These are phyloP conservation scores for Apophysomyces trapeziformis DNA, from an alignment of 371 early-diverging fungal species.

Conservation along the genomic window DNA sequence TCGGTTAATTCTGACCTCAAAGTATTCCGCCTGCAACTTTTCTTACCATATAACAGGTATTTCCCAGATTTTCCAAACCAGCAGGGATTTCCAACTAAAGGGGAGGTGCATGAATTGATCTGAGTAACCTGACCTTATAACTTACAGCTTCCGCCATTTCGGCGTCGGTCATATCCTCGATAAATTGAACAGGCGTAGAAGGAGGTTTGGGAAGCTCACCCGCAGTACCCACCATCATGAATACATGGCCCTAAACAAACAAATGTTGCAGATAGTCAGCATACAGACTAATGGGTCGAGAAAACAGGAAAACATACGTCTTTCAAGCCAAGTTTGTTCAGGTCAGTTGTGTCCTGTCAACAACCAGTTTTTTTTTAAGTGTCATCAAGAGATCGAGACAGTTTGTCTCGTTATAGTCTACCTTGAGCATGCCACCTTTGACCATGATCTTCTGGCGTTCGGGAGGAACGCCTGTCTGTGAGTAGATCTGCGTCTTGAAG, in stretches of 20 bases:
- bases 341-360: conserved; percentile 75
- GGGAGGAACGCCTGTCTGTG: conserved; percentile 92
- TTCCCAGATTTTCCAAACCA: conserved; percentile 93
- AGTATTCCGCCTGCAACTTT: background rate
- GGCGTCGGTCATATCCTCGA: conserved; percentile 92
- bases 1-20: background rate
- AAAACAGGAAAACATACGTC: conserved; percentile 44
- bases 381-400: too few species aligned
- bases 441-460: conserved; percentile 93
- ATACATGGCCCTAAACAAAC: conserved; percentile 56
- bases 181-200: conserved; percentile 69
- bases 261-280: background rate
- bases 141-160: conserved; percentile 85
- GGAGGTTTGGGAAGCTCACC: conserved; percentile 87
- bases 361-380: too few species aligned
- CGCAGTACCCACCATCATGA: conserved; percentile 96
- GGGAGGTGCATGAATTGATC: background rate
- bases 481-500: conserved; percentile 91
- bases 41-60: conserved; percentile 97
- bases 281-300: background rate
- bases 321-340: conserved; percentile 69
- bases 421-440: conserved; percentile 95
- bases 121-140: background rate
- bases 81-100: conserved; percentile 80
- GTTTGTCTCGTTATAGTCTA: conserved; percentile 21